Evolutionary conservation across 208 protist species (phyloP).

Genomic region (Trypanosoma grayi): DNA sequence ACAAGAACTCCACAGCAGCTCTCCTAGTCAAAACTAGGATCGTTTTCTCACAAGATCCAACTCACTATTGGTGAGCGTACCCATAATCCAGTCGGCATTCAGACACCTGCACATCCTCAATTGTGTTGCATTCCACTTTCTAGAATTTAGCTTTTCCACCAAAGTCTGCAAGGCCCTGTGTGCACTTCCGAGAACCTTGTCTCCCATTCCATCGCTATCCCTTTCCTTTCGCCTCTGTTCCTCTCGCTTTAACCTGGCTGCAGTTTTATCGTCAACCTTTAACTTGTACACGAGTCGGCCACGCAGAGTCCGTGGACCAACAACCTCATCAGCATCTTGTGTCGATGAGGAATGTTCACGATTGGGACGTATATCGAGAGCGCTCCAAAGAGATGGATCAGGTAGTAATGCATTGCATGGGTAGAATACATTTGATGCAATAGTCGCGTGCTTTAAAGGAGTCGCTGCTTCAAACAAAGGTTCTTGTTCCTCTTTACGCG

Average conservation of each 20-base stretch:
- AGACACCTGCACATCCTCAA: conserved; percentile 34
- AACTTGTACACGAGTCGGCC: conserved; percentile 66
- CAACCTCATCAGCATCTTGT: conserved; percentile 50
- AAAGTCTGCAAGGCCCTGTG: conserved; percentile 40
- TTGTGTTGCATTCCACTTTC: conserved; percentile 43
- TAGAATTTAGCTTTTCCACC: conserved; percentile 32
- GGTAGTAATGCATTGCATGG: conserved; percentile 1
- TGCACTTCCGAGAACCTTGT: conserved; percentile 23
- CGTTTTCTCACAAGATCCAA: conserved; percentile 38
- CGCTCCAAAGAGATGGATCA: conserved; percentile 19
- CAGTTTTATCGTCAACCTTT: conserved; percentile 50
- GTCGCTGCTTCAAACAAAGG: conserved; percentile 39
- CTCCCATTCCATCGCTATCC: conserved; percentile 15
- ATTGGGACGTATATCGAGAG: conserved; percentile 15
- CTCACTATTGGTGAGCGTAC: conserved; percentile 44
- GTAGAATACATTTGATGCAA: background rate
- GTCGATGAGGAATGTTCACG: conserved; percentile 12
- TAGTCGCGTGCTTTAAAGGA: conserved; percentile 9
- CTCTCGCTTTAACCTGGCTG: conserved; percentile 46
- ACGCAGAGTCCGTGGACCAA: conserved; percentile 52
- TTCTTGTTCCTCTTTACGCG: conserved; percentile 53
- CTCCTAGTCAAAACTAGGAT: background rate
- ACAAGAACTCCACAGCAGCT: background rate
- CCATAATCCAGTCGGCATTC: conserved; percentile 61
- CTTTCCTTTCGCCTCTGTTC: conserved; percentile 31